Base-by-base conservation (phyloP, 164 flowering plant genomes). In the Tetracentron sinense region DNA sequence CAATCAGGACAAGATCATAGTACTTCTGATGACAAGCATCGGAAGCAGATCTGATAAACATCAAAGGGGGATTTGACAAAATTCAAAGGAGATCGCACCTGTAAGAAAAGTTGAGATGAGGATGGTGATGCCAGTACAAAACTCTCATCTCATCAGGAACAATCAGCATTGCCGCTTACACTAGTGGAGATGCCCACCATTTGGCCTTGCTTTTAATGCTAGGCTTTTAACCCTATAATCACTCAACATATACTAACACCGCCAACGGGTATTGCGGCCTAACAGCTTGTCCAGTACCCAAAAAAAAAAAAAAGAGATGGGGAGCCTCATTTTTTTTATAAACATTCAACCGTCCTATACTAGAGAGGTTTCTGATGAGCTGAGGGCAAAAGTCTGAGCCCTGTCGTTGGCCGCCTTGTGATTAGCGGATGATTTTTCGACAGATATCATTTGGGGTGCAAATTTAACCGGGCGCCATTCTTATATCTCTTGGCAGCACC, bases 331-430 rank as follows among this genome's bases (percentile, higher is more conserved):
- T 14, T 74, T 77, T 10, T 21, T 44, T 15, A 33, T 17, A 16
- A 54, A 60, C 20, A 42, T 48, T 59, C 74, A 62, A 33, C 78
- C 83, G 21, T 59, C 76, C 1, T 73, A 80, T 33, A 54, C 78
- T 4, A 70, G 83, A 23, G 83, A 79, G 50, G 81, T 88, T 54
- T 60, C 98, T 7, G 84, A 84, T 67, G 96, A 92, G 8, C 79
- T 92, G 49, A 84, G 94, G 71, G 93, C 95, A 66, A 92, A 92
- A 71, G 75, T 92, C 35, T 78, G 97, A 23, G 98, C 96, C 54
- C 88, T 92, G 96, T 68, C 86, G 76, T 67, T 84, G 82, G 87
- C 87, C 14, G 88, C 83, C 67, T 29, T 89, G 79, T 87, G 71
- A 77, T 14, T 8, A 14, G 6, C n/a, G n/a, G n/a, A n/a, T n/a